Conservation (phyloP, 2,329 filamentous ascomycete genomes). For the Tolypocladium cylindrosporum region DNA sequence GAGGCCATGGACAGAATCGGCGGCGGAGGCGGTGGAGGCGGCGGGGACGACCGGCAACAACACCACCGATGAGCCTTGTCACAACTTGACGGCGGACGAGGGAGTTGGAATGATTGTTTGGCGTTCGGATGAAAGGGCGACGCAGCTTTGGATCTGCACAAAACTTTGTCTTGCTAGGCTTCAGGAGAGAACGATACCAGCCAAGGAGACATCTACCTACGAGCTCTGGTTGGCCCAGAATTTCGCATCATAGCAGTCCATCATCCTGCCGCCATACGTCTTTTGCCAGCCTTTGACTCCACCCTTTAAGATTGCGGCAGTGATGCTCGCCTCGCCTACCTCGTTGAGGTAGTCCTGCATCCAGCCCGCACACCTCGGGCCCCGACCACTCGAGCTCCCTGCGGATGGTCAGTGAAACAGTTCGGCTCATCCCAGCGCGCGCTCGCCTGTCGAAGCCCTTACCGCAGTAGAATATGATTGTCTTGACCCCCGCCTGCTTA, state of each 20-base stretch:
- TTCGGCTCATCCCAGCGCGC: background rate
- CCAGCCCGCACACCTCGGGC: slow-evolving; percentile 43
- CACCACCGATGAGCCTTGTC: slow-evolving; percentile 16
- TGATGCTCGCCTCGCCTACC: slow-evolving; percentile 29
- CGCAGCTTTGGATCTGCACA: background rate
- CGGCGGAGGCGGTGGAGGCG: background rate
- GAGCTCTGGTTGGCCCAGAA: slow-evolving; percentile 19
- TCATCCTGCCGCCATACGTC: slow-evolving; percentile 32
- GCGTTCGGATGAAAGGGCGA: slow-evolving; percentile 21
- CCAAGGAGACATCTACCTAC: slow-evolving; percentile 7
- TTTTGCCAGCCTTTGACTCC: slow-evolving; percentile 48
- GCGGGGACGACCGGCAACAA: slow-evolving; percentile 41
- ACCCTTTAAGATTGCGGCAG: slow-evolving; percentile 37
- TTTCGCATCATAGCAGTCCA: slow-evolving; percentile 40
- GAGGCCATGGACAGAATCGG: slow-evolving; percentile 66
- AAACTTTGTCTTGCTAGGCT: background rate
- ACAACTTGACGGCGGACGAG: slow-evolving; percentile 1
- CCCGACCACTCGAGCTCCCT: slow-evolving; percentile 42
- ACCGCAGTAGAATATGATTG: slow-evolving; percentile 48
- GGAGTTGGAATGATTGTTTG: slow-evolving; percentile 16
- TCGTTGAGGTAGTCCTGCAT: slow-evolving; percentile 45
- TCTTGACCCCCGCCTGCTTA: slow-evolving; percentile 36
- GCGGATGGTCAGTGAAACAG: background rate
- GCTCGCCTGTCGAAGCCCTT: slow-evolving; percentile 3
- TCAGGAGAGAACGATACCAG: background rate